Conservation (phyloP, 2,329 filamentous ascomycete genomes). For the Ceratocystis cubensis region DNA sequence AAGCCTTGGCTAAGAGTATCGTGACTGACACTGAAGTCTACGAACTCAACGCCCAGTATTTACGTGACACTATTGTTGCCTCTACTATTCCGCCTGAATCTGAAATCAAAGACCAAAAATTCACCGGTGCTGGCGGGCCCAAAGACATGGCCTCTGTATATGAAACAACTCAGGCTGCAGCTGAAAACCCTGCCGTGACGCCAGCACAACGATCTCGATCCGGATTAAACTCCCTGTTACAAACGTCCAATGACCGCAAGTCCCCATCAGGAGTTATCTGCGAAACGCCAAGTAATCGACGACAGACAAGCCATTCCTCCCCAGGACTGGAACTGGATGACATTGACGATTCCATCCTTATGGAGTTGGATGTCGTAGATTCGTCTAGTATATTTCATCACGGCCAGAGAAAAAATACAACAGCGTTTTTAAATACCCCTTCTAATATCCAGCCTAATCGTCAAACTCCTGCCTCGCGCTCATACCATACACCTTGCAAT, state of each 20-base stretch:
- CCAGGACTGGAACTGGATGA: conserved; percentile 10
- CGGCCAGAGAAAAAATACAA: not conserved
- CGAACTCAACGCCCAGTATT: conserved; percentile 11
- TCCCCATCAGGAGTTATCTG: not conserved
- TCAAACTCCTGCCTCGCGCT: not conserved
- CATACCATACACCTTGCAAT: not conserved
- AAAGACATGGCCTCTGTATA: not conserved
- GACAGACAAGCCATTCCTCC: not conserved
- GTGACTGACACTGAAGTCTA: conserved; percentile 12
- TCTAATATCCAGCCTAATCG: not conserved
- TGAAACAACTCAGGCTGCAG: not conserved
- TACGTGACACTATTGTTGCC: conserved; percentile 4
- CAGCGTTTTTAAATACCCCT: not conserved
- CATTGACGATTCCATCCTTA: conserved; percentile 18
- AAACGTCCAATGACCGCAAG: not conserved
- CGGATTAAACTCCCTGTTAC: not conserved
- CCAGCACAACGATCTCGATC: not conserved
- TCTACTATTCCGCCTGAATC: conserved; percentile 14
- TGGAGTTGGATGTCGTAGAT: conserved; percentile 15
- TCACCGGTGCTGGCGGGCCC: not conserved
- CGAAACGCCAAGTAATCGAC: not conserved
- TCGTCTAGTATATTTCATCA: not conserved
- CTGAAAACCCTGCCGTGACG: not conserved
- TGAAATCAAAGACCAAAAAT: not conserved
- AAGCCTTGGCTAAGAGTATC: conserved; percentile 8